phyloP scores from a whole-genome alignment of 352 stramenopile genomes.

The Globisporangium polare region DNA sequence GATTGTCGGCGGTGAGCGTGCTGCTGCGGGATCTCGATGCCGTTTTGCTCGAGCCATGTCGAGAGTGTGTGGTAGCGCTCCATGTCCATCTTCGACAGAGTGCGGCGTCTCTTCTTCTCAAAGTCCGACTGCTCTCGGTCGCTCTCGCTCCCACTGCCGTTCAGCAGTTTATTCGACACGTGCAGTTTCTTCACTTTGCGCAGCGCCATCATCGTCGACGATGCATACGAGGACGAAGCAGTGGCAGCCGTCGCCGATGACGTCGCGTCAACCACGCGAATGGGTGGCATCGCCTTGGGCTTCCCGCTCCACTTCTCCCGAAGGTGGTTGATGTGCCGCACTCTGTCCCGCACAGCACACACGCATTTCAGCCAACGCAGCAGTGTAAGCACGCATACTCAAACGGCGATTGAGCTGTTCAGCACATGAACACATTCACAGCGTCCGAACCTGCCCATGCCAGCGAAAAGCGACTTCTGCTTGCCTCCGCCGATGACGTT shows the following conservation, averaged over 20 bases:
- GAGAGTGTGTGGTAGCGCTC: constrained; percentile 44
- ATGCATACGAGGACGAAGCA: constrained; percentile 15
- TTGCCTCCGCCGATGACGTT: constrained; percentile 8
- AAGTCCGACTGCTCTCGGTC: constrained; percentile 10
- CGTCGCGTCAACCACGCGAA: neutral
- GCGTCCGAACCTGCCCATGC: constrained; percentile 29
- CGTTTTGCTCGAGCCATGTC: constrained; percentile 35
- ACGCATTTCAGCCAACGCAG: no score
- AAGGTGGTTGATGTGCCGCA: constrained; percentile 51
- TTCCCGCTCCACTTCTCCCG: constrained; percentile 43
- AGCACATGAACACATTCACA: neutral
- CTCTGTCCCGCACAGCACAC: constrained; percentile 21
- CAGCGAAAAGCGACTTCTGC: constrained; percentile 45
- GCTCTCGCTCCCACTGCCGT: constrained; percentile 18
- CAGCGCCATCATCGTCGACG: constrained; percentile 1
- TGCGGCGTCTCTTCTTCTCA: constrained; percentile 1
- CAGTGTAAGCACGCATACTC: no score
- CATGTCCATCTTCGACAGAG: constrained; percentile 33
- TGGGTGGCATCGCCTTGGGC: constrained; percentile 13
- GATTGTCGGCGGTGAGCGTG: neutral
- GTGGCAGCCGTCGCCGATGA: constrained; percentile 4
- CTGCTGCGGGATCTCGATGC: constrained; percentile 27
- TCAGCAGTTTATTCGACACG: neutral
- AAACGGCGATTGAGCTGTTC: no score
- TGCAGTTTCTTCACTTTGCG: constrained; percentile 21